These are phyloP conservation scores for Salicornia ramosissima DNA, from an alignment of 148 eudicot species.

Conservation along the genomic window DNA sequence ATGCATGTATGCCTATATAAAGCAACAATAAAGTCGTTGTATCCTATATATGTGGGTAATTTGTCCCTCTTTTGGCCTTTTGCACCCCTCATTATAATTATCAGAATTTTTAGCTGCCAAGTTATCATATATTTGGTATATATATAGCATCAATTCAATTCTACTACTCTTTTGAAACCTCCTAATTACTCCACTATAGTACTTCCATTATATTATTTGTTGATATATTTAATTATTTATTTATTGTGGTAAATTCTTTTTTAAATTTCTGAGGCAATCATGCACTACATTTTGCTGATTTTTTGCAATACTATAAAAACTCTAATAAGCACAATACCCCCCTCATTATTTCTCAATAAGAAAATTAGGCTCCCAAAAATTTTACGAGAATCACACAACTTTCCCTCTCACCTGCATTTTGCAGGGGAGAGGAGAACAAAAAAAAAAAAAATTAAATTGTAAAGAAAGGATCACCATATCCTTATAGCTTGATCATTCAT, in stretches of 20 bases:
- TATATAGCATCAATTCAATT: background rate
- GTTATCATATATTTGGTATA: background rate
- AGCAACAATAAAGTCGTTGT: background rate
- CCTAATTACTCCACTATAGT: background rate
- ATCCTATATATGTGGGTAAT: background rate
- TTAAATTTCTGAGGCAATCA: background rate
- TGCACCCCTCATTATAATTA: background rate
- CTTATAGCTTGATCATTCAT: background rate
- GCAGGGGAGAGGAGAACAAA: constrained; percentile 25
- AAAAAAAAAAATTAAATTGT: constrained; percentile 20
- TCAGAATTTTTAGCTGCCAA: constrained; percentile 1
- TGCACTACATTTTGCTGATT: constrained; percentile 4
- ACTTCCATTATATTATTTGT: background rate
- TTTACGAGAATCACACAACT: background rate
- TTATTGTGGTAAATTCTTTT: background rate
- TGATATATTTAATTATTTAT: too few relatives aligned
- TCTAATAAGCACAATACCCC: background rate
- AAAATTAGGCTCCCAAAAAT: background rate
- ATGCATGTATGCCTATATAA: too few relatives aligned
- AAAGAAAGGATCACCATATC: background rate
- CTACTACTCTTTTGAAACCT: background rate
- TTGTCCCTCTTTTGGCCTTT: background rate
- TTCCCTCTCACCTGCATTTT: constrained; percentile 23
- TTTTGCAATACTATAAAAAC: background rate
- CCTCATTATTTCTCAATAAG: background rate